A percentile compares a stretch with the other conserved stretches of the same genome.
phyloP scores from a whole-genome alignment of 2,329 filamentous ascomycete genomes.

The Arthrobotrys iridis region DNA sequence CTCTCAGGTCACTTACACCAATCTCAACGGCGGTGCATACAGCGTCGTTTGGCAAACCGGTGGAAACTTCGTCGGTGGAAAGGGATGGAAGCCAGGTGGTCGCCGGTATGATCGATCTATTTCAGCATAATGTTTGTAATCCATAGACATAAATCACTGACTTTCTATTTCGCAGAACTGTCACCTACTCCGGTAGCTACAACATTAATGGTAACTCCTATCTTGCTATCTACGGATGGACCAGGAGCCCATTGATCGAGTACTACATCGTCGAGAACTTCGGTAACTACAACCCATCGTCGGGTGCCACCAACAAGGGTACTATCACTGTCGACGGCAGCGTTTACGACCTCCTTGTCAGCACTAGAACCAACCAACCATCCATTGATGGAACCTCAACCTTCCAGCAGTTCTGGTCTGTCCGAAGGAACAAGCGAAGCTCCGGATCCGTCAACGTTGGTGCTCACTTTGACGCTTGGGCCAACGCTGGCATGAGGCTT shows the following conservation, averaged over 20 bases:
- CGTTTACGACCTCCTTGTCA: conserved; percentile 62
- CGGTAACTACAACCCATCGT: conserved; percentile 60
- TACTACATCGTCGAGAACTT: conserved; percentile 64
- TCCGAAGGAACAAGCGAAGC: conserved; percentile 65
- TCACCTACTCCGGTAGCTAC: conserved; percentile 61
- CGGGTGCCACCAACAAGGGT: conserved; percentile 60
- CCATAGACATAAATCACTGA: conserved; percentile 6
- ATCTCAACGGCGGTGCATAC: conserved; percentile 66
- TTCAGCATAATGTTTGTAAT: neutral
- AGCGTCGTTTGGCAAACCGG: conserved; percentile 65
- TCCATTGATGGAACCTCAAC: conserved; percentile 66
- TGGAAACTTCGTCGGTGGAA: conserved; percentile 66
- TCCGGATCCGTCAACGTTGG: conserved; percentile 66
- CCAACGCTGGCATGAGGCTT: conserved; percentile 64
- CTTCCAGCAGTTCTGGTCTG: conserved; percentile 68
- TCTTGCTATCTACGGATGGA: conserved; percentile 64
- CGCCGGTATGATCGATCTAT: conserved; percentile 57
- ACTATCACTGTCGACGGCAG: conserved; percentile 61
- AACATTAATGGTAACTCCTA: conserved; percentile 59
- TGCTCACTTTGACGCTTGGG: conserved; percentile 69
- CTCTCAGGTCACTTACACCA: conserved; percentile 68
- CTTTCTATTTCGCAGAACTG: conserved; percentile 30
- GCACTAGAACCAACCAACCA: conserved; percentile 63
- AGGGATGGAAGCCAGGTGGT: conserved; percentile 65
- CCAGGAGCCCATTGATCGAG: conserved; percentile 62